Conservation (phyloP, 768 basidiomycete genomes). For the Mycena galericulata region DNA sequence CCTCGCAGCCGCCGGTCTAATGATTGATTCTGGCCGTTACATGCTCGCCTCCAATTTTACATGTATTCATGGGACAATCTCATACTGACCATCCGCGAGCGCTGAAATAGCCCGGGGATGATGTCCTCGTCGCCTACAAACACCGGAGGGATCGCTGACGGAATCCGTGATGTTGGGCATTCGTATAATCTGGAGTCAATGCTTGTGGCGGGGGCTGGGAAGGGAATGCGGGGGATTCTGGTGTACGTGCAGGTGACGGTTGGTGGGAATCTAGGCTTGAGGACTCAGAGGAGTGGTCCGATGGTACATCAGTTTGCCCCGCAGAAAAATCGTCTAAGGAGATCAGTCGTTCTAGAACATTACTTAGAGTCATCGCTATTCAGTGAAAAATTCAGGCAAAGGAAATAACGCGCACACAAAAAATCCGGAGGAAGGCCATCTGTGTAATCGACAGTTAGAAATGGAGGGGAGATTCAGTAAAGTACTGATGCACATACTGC, state of each 20-base stretch:
- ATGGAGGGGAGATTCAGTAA: no score
- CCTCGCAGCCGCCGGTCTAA: no score
- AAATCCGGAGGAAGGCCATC: constrained; percentile 5
- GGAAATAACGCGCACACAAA: neutral
- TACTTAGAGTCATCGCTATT: neutral
- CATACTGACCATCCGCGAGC: neutral
- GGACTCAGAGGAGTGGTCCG: no score
- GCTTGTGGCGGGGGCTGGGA: neutral
- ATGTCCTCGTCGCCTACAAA: constrained; percentile 15
- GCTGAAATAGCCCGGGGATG: neutral
- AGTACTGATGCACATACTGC: neutral
- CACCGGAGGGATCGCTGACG: neutral
- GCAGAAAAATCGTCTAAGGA: neutral
- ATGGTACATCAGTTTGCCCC: no score
- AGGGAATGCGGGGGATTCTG: neutral
- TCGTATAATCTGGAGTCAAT: neutral
- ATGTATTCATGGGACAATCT: no score
- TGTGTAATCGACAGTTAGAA: neutral
- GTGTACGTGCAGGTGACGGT: no score
- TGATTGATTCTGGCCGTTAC: no score
- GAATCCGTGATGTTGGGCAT: neutral
- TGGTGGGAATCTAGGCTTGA: no score
- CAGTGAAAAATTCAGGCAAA: neutral
- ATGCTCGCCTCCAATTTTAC: no score
- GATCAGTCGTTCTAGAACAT: neutral